Base-by-base conservation (phyloP, 2,329 filamentous ascomycete species). In the Arthrinium puccinioides region DNA sequence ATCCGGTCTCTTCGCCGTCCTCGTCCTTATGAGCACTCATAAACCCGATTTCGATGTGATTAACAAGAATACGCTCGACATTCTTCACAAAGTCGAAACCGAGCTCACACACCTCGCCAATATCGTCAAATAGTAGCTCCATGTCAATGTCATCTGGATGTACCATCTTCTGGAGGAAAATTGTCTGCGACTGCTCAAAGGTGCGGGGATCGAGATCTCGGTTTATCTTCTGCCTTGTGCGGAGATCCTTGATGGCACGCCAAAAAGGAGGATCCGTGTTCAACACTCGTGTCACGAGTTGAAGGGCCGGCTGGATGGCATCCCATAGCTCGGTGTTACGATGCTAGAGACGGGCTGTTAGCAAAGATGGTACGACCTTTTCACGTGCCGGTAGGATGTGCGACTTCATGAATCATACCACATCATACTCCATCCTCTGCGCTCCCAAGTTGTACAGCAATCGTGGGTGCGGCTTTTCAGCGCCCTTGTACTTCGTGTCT, bases 281-380 rank as follows among this genome's bases (percentile, higher is more conserved):
- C 1, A 56, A 26, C 2, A 55, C 21, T 4, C 34, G 36, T 2
- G 49, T 39, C 9, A 37, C 45, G 6, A 57, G 38, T n/a, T 41
- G 39, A 21, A 56, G 29, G 2, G 52, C 47, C 4, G 54, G 53
- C 30, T 51, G 49, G n/a, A 57, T 4, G 2, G 51, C 52, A 0
- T 37, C 9, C 53, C 54, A 57, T 8, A 57, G 4, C 1, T 18
- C 13, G 20, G 51, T 42, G 30, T 57, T 57, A 5, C 20, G 25
- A 18, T 36, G 33, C 29, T 32, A 21, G 2, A 14, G 7, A n/a
- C 8, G 10, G 15, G 6, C 19, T 19, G 10, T 9, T 8, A n/a
- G n/a, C n/a, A n/a, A n/a, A n/a, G n/a, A n/a, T n/a, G n/a, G n/a
- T n/a, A n/a, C n/a, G n/a, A n/a, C n/a, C n/a, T n/a, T n/a, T n/a